Evolutionary conservation across 2,329 filamentous ascomycete genomes (phyloP), one percentile per base, ranked within the genome.

Genomic region (Paracoccidioides brasiliensis): DNA sequence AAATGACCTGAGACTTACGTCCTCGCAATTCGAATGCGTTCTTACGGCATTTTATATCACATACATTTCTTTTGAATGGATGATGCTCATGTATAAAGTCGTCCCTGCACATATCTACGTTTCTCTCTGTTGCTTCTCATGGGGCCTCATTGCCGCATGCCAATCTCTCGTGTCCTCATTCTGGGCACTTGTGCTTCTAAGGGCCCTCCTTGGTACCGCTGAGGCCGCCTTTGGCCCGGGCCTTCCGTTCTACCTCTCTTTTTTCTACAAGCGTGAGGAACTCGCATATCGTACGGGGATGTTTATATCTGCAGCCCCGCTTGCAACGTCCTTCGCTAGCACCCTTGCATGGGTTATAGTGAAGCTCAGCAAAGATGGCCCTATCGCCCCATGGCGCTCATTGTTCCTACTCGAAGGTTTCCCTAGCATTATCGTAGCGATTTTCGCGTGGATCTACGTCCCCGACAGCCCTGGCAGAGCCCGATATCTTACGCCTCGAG

Each of bases 391-490:
- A 3, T 95, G 90, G 90, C 80, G 90, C n/a, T 77, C 90, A 1
- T 76, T 95, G 33, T 94, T 95, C 64, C 77, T 95, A 6, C 63
- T 91, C 10, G 90, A 95, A 69, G 90, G 89, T 1, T 91, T 94
- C 58, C 90, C 90, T 1, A 89, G 86, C 32, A 79, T 94, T 45
- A 59, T 95, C 7, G 80, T 87, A 10, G 84, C 87, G 5, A 81
- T 86, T 0, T 76, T 84, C 59, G 86, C 88, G 10, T 95, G 83
- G 84, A 75, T 77, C 54, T 74, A 84, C 64, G 82, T 95, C 52
- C 89, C 90, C 0, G 89, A 95, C 70, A 80, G 81, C 0, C 89
- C 89, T 0, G 76, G 78, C 22, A 80, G 74, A n/a, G 83, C 84
- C 1, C 65, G 70, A 4, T 88, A 83, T 64, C 78, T 88, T 42